These are phyloP conservation scores for Casuarina equisetifolia DNA, from an alignment of 306 rosid genomes.

Conservation along the genomic window DNA sequence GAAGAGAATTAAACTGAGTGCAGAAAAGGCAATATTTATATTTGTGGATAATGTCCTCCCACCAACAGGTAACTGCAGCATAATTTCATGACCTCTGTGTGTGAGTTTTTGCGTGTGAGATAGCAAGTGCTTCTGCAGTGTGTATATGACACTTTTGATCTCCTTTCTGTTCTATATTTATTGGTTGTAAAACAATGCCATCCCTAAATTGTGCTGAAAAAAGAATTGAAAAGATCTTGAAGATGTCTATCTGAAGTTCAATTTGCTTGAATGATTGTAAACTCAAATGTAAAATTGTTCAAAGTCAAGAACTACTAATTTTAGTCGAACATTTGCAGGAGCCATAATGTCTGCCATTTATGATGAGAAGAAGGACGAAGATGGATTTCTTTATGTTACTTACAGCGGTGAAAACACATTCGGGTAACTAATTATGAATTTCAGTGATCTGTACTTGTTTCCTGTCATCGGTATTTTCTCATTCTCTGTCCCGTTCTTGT, in stretches of 20 bases:
- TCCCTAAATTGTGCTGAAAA: background rate
- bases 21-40: background rate
- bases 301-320: background rate
- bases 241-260: background rate
- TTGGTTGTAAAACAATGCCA: background rate
- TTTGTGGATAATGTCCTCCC: conserved; percentile 14
- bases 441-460: background rate
- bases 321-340: background rate
- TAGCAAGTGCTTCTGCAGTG: too few species aligned
- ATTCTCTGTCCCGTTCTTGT: background rate
- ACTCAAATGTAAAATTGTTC: background rate
- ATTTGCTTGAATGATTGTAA: background rate
- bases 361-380: conserved; percentile 13
- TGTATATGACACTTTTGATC: background rate
- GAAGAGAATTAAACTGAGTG: background rate
- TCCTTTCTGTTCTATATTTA: background rate
- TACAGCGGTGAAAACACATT: conserved; percentile 22
- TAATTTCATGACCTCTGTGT: background rate
- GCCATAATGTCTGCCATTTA: conserved; percentile 12
- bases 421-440: conserved; percentile 22
- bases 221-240: background rate
- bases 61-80: conserved; percentile 7
- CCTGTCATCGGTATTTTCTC: background rate
- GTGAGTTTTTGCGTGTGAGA: background rate
- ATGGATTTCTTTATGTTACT: conserved; percentile 10